These are phyloP conservation scores for Cicer judaicum DNA, from an alignment of 306 rosid genomes.

Conservation along the genomic window DNA sequence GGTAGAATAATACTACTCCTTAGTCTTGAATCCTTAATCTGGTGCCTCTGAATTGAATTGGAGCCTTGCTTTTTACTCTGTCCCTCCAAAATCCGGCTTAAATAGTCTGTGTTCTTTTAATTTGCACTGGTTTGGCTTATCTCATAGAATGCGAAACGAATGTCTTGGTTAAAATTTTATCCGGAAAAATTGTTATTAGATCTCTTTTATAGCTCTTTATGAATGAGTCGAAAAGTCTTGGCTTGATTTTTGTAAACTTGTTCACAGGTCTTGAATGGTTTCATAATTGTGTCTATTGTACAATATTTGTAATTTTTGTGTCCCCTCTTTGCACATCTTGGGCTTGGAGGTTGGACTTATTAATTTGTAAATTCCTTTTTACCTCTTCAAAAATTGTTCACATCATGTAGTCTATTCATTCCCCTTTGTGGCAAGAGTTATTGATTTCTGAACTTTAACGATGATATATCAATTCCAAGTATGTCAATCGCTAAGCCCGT, in stretches of 20 bases:
- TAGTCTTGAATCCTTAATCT: background rate
- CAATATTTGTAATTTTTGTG: no score
- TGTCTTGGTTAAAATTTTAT: background rate
- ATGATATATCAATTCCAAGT: background rate
- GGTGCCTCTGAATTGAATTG: conserved; percentile 14
- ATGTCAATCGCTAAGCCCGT: no score
- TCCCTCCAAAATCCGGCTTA: background rate
- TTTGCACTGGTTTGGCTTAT: background rate
- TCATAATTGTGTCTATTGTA: no score
- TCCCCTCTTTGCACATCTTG: background rate
- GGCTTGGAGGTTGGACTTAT: background rate
- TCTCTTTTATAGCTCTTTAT: background rate
- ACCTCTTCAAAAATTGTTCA: no score
- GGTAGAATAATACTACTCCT: background rate
- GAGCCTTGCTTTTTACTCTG: background rate
- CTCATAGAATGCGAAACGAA: background rate
- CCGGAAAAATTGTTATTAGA: background rate
- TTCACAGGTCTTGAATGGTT: no score
- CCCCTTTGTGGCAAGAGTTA: background rate
- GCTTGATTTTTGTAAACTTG: no score
- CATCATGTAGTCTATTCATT: background rate
- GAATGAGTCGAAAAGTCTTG: background rate
- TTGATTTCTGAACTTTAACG: background rate
- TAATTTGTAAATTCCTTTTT: no score
- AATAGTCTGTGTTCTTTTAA: background rate